Percentiles rank a stretch among this genome's conserved stretches.
Conservation (phyloP, 768 basidiomycete species). For the Mrakia blollopis region DNA sequence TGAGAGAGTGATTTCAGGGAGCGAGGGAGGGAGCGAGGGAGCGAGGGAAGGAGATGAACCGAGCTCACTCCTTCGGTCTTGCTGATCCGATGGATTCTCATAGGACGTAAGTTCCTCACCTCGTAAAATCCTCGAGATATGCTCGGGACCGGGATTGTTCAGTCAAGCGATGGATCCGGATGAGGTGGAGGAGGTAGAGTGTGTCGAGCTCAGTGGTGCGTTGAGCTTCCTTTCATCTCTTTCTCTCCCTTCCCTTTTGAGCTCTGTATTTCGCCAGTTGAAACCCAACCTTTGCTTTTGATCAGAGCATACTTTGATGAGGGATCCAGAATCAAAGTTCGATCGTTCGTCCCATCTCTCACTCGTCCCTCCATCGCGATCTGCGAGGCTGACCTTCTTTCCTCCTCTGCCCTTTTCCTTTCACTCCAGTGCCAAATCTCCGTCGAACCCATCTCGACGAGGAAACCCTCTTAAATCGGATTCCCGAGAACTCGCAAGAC, state of each 20-base stretch:
- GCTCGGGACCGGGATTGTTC: slow-evolving; percentile 87
- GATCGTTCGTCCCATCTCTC: neutral
- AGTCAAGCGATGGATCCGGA: slow-evolving; percentile 69
- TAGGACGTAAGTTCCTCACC: slow-evolving; percentile 91
- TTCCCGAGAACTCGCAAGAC: slow-evolving; percentile 74
- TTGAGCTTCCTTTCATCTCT: slow-evolving; percentile 11
- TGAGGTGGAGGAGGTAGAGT: slow-evolving; percentile 62
- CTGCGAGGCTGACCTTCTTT: neutral
- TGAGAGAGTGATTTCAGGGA: neutral
- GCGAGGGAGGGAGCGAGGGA: slow-evolving; percentile 2
- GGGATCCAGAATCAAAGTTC: slow-evolving; percentile 58
- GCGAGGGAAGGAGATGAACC: neutral
- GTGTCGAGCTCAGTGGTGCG: slow-evolving; percentile 84
- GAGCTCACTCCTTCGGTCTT: neutral
- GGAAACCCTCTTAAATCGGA: slow-evolving; percentile 63
- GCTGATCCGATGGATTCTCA: neutral
- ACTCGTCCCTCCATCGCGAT: neutral
- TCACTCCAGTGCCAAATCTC: slow-evolving; percentile 58
- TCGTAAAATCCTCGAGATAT: slow-evolving; percentile 72
- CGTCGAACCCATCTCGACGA: slow-evolving; percentile 77
- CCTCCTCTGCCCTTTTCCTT: neutral
- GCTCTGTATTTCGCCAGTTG: too few species aligned
- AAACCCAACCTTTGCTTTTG: neutral
- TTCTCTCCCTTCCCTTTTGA: too few species aligned
- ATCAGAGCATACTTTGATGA: slow-evolving; percentile 62